These are phyloP conservation scores for Ganoderma lingzhi DNA, from an alignment of 1,284 basidiomycete genomes.

Conservation along the genomic window DNA sequence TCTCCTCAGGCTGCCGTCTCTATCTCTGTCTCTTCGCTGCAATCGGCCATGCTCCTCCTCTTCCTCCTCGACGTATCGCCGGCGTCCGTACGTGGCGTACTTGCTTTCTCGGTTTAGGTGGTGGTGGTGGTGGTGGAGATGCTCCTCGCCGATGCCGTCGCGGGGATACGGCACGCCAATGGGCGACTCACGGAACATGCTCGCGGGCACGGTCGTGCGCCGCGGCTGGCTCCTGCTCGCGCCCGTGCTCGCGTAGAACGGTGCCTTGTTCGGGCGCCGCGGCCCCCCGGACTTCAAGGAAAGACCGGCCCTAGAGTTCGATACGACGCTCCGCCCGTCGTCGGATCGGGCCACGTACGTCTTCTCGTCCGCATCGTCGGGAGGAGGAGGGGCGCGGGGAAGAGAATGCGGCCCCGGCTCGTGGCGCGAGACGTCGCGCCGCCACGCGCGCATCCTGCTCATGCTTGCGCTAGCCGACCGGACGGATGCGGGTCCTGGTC, in stretches of 20 bases:
- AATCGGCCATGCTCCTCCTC: slow-evolving; percentile 19
- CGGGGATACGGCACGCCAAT: slow-evolving; percentile 11
- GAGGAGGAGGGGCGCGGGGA: neutral
- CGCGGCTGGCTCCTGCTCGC: slow-evolving; percentile 11
- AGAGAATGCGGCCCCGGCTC: neutral
- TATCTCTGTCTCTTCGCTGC: slow-evolving; percentile 13
- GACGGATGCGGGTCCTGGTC: slow-evolving; percentile 7
- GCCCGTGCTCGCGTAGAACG: slow-evolving; percentile 24
- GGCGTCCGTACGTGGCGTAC: slow-evolving; percentile 10
- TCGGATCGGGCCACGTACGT: slow-evolving; percentile 24
- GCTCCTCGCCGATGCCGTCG: neutral
- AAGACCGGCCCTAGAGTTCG: slow-evolving; percentile 5
- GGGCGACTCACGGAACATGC: slow-evolving; percentile 32
- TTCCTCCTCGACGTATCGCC: slow-evolving; percentile 10
- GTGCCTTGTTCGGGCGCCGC: slow-evolving; percentile 33
- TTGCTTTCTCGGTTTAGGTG: neutral
- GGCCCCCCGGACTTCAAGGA: slow-evolving; percentile 25
- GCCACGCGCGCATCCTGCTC: slow-evolving; percentile 29
- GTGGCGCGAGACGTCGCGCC: slow-evolving; percentile 25
- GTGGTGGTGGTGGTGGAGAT: neutral
- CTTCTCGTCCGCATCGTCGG: slow-evolving; percentile 18
- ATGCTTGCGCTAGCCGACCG: slow-evolving; percentile 30
- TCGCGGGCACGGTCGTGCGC: slow-evolving; percentile 30
- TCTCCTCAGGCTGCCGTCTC: neutral
- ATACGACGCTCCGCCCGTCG: slow-evolving; percentile 16